Conservation (phyloP, 2,329 filamentous ascomycete genomes). For the Xylariales sp. region DNA sequence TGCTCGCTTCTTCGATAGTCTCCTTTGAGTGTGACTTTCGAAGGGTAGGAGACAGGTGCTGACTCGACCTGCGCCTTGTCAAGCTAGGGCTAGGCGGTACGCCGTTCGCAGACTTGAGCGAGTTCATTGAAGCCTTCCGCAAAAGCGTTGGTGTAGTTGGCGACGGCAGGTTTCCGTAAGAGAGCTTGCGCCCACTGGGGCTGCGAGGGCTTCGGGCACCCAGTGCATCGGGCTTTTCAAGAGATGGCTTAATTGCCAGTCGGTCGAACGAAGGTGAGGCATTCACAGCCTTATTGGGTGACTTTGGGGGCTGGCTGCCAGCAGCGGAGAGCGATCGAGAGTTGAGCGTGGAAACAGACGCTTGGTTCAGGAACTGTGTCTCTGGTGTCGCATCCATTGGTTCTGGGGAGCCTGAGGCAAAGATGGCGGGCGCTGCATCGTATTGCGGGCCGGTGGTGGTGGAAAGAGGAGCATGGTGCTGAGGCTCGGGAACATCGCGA, state of each 20-base stretch:
- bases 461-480: too few species aligned
- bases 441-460: too few species aligned
- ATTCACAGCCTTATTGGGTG: constrained; percentile 24
- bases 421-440: too few species aligned
- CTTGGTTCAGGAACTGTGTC: too few species aligned
- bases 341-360: constrained; percentile 22
- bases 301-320: constrained; percentile 33
- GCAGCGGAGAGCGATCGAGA: constrained; percentile 20
- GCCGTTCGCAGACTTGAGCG: constrained; percentile 46
- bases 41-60: constrained; percentile 40
- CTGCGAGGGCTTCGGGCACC: too few species aligned
- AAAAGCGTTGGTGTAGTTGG: constrained; percentile 47
- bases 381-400: too few species aligned
- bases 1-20: constrained; percentile 32
- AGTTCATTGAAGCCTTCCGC: constrained; percentile 54
- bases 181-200: too few species aligned
- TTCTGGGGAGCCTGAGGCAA: too few species aligned
- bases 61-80: constrained; percentile 44
- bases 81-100: constrained; percentile 29
- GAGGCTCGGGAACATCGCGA: too few species aligned
- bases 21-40: too few species aligned
- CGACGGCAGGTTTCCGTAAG: too few species aligned
- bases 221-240: too few species aligned
- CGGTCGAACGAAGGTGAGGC: constrained; percentile 8
- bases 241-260: constrained; percentile 20